These are phyloP conservation scores for Leccinum barrowsii DNA, from an alignment of 768 basidiomycete genomes.

Conservation along the genomic window DNA sequence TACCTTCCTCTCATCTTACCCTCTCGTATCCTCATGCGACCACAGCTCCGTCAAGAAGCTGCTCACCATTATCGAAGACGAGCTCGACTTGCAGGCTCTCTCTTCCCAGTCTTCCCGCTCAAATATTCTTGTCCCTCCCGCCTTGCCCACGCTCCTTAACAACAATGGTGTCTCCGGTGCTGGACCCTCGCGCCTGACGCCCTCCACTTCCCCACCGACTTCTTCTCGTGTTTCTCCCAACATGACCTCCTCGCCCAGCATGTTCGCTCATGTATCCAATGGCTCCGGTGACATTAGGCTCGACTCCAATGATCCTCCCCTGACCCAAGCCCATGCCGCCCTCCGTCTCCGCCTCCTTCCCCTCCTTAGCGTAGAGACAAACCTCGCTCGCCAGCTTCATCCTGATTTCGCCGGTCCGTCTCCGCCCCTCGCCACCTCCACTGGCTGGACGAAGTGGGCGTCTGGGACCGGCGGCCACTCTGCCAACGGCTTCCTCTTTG, in stretches of 20 bases:
- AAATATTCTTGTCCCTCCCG: constrained; percentile 24
- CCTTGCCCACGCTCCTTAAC: neutral
- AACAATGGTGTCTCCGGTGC: neutral
- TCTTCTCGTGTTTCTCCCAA: neutral
- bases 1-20: neutral
- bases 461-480: constrained; percentile 11
- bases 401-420: constrained; percentile 33
- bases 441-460: constrained; percentile 27
- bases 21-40: neutral
- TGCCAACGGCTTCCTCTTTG: neutral
- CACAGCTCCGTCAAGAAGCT: constrained; percentile 56
- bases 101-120: neutral
- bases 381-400: constrained; percentile 48
- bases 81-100: constrained; percentile 33
- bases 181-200: neutral
- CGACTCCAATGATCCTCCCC: constrained; percentile 12
- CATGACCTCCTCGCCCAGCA: neutral
- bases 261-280: neutral
- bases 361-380: constrained; percentile 53
- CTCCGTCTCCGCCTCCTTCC: constrained; percentile 43
- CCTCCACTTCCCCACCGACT: neutral
- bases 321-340: constrained; percentile 20
- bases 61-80: constrained; percentile 48
- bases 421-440: constrained; percentile 26
- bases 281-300: neutral